phyloP scores from a whole-genome alignment of 2,329 filamentous ascomycete genomes.

The Aspergillus fischeri region DNA sequence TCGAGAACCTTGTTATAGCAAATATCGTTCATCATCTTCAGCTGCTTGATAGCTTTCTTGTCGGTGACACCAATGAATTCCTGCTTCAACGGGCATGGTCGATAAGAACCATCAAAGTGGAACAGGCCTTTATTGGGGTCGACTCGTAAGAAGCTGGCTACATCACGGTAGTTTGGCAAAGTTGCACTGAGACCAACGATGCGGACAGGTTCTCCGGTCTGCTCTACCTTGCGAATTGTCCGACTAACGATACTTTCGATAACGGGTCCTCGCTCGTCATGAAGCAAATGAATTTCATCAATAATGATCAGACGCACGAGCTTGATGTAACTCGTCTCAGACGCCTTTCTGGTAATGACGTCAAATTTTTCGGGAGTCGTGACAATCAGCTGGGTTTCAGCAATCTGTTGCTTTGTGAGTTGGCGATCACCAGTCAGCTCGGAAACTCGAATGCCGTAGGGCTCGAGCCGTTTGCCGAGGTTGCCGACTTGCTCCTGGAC shows the following conservation, averaged over 20 bases:
- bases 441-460: slow-evolving; percentile 88
- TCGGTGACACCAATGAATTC: slow-evolving; percentile 98
- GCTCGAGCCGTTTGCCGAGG: slow-evolving; percentile 84
- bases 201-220: slow-evolving; percentile 88
- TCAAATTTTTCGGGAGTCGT: slow-evolving; percentile 99
- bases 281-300: slow-evolving; percentile 94
- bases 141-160: slow-evolving; percentile 89
- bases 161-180: slow-evolving; percentile 92
- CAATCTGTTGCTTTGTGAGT: slow-evolving; percentile 96
- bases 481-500: slow-evolving; percentile 98
- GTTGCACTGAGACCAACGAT: slow-evolving; percentile 92
- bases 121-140: slow-evolving; percentile 82
- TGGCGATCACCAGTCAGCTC: slow-evolving; percentile 97
- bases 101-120: slow-evolving; percentile 91
- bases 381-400: slow-evolving; percentile 96
- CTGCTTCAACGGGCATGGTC: slow-evolving; percentile 90
- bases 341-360: slow-evolving; percentile 96
- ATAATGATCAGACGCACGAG: slow-evolving; percentile 95
- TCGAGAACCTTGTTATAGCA: slow-evolving; percentile 97
- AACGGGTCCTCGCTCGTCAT: slow-evolving; percentile 95
- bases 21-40: slow-evolving; percentile 99
- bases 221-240: slow-evolving; percentile 87
- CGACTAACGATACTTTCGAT: slow-evolving; percentile 94
- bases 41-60: slow-evolving; percentile 96
- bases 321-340: slow-evolving; percentile 93